Evolutionary conservation across 345 rosid genomes (phyloP).

Genomic region (Cochlearia excelsa): DNA sequence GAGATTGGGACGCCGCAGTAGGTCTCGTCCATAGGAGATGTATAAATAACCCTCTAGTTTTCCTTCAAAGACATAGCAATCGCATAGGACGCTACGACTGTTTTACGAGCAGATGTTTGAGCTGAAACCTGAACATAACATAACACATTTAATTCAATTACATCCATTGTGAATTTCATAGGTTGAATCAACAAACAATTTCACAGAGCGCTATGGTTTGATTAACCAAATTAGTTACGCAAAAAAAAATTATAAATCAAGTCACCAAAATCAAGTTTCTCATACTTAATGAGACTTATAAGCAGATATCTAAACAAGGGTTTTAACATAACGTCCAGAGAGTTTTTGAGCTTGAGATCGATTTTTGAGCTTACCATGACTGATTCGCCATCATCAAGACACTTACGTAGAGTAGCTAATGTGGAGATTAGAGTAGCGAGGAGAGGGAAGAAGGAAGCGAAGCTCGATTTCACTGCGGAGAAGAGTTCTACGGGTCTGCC

Average conservation of each 20-base stretch:
- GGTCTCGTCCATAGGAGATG: conserved; percentile 58
- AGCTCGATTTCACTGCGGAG: conserved; percentile 54
- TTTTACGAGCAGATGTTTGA: conserved; percentile 98
- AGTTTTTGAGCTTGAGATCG: conserved; percentile 1
- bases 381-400: conserved; percentile 81
- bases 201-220: no score
- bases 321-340: not conserved
- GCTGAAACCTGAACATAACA: conserved; percentile 75
- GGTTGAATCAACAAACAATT: no score
- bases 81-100: conserved; percentile 90
- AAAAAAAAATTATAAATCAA: not conserved
- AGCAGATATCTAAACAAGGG: not conserved
- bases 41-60: conserved; percentile 65
- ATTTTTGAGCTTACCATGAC: conserved; percentile 57
- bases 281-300: not conserved
- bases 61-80: conserved; percentile 60
- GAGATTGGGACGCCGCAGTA: conserved; percentile 91
- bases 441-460: conserved; percentile 55
- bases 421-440: conserved; percentile 35
- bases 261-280: not conserved
- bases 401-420: conserved; percentile 25
- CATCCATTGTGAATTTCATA: no score
- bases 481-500: conserved; percentile 75
- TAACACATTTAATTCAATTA: not conserved
- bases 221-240: no score